Evolutionary conservation across 371 early-diverging fungal species (phyloP).

Genomic region (Batrachochytrium dendrobatidis): DNA sequence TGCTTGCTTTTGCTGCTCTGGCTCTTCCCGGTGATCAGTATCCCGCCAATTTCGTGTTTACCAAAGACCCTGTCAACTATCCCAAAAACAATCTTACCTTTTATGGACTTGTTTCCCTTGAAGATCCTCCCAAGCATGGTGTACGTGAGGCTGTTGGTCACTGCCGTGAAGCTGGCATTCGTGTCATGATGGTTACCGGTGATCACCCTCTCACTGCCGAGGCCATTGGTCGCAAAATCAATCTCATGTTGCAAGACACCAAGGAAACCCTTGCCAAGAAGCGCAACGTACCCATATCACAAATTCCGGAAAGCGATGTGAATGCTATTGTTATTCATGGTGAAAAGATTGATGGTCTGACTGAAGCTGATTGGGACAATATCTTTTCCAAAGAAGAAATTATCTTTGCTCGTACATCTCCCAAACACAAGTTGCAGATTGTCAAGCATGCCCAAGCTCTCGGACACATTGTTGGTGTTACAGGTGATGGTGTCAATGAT

Average conservation of each 20-base stretch:
- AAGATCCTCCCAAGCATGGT: conserved; percentile 95
- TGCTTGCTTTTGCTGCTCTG: conserved; percentile 82
- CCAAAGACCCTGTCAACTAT: conserved; percentile 65
- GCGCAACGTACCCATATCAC: conserved; percentile 47
- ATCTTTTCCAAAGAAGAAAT: conserved; percentile 80
- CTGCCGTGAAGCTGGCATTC: conserved; percentile 85
- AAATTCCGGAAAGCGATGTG: conserved; percentile 70
- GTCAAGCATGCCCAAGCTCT: conserved; percentile 71
- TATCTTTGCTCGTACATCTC: conserved; percentile 87
- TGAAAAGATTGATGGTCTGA: conserved; percentile 70
- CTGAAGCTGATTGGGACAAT: conserved; percentile 81
- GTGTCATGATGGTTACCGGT: conserved; percentile 95
- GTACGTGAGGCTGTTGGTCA: conserved; percentile 92
- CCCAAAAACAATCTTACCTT: conserved; percentile 59
- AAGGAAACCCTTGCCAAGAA: conserved; percentile 63
- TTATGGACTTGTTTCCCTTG: conserved; percentile 82
- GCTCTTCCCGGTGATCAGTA: conserved; percentile 55
- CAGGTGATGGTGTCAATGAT: conserved; percentile 93
- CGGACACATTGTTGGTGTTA: conserved; percentile 89
- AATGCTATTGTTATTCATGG: conserved; percentile 89
- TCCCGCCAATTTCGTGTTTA: conserved; percentile 64
- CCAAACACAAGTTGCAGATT: conserved; percentile 84
- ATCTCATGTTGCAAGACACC: conserved; percentile 82
- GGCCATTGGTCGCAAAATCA: conserved; percentile 75
- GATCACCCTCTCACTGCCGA: conserved; percentile 83